These are phyloP conservation scores for Acanthamoeba royreba DNA, from an alignment of 208 protist genomes.

Conservation along the genomic window DNA sequence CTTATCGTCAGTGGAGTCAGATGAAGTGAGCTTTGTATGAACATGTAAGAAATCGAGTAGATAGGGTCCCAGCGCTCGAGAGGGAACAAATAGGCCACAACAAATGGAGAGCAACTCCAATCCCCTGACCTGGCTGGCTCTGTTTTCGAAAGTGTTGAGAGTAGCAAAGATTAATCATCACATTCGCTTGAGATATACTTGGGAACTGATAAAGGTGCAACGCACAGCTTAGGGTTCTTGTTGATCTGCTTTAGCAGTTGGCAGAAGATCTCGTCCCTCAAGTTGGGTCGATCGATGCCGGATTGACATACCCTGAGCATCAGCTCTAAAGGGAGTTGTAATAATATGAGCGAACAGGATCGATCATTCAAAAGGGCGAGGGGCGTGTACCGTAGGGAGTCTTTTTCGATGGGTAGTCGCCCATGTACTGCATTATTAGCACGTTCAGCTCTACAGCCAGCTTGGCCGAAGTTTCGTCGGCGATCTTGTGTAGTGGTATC, in stretches of 20 bases:
- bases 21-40: background rate
- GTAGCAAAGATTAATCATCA: too few relatives aligned
- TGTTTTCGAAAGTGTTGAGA: too few relatives aligned
- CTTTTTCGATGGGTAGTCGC: constrained; percentile 51
- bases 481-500: background rate
- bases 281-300: background rate
- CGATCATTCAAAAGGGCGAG: too few relatives aligned
- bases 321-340: too few relatives aligned
- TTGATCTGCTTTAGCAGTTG: constrained; percentile 62
- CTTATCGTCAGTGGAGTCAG: background rate
- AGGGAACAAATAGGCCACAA: background rate
- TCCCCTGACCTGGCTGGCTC: background rate
- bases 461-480: background rate
- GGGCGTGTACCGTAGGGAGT: background rate
- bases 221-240: constrained; percentile 43
- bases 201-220: too few relatives aligned
- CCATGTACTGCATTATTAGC: constrained; percentile 56
- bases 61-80: background rate
- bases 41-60: constrained; percentile 19
- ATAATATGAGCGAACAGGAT: too few relatives aligned
- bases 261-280: constrained; percentile 63
- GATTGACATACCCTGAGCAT: constrained; percentile 22
- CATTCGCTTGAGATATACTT: too few relatives aligned
- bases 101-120: background rate
- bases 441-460: background rate